Percentiles rank a stretch among this genome's conserved stretches.
phyloP scores from a whole-genome alignment of 331 rosid genomes.

The Malus hybrid region DNA sequence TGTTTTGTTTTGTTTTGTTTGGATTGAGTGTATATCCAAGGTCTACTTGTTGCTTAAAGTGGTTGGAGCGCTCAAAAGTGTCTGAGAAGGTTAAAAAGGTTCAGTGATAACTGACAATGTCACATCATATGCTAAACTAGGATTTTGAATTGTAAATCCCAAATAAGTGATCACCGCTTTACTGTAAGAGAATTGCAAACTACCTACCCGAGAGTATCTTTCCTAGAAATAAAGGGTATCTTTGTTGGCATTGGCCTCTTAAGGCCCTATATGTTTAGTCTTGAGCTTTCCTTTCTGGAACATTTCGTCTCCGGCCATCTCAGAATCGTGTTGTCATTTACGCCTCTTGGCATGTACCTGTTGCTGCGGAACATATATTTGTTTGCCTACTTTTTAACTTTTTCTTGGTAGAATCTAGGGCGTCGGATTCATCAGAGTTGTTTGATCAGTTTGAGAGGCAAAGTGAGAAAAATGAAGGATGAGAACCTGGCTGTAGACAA shows the following conservation, averaged over 20 bases:
- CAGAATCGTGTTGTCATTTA: neutral
- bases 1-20: neutral
- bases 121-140: neutral
- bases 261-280: neutral
- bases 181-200: neutral
- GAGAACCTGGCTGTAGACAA: neutral
- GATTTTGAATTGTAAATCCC: neutral
- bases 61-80: neutral
- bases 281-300: neutral
- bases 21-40: neutral
- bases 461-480: neutral
- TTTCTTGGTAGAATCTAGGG: neutral
- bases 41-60: neutral
- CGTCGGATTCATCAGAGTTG: neutral
- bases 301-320: neutral
- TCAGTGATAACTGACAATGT: neutral
- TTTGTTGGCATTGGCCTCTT: neutral
- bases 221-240: neutral
- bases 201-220: neutral
- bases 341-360: neutral
- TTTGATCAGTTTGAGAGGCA: neutral
- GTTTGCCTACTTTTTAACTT: neutral
- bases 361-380: neutral
- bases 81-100: neutral
- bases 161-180: neutral